These are phyloP conservation scores for Globisporangium spinosum DNA, from an alignment of 352 stramenopile genomes.

Conservation along the genomic window DNA sequence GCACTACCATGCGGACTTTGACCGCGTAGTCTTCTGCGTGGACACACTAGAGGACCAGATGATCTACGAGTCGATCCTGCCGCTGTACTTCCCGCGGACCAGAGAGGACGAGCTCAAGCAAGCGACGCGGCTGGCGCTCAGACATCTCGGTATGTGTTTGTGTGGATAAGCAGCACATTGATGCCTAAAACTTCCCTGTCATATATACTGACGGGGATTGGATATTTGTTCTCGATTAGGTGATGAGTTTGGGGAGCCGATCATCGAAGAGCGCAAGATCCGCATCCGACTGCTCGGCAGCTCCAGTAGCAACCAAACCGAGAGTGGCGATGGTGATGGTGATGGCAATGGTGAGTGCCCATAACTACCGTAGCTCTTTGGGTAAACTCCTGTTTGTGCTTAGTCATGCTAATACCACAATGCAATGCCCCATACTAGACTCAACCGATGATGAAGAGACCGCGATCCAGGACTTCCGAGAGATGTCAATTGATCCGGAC, in stretches of 20 bases:
- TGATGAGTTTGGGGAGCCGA: slow-evolving; percentile 67
- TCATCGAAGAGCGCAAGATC: slow-evolving; percentile 83
- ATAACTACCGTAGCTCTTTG: slow-evolving; percentile 6
- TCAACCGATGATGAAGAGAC: slow-evolving; percentile 33
- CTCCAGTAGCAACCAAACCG: slow-evolving; percentile 16
- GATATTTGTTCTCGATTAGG: slow-evolving; percentile 19
- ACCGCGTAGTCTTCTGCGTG: slow-evolving; percentile 64
- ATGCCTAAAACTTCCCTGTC: background rate
- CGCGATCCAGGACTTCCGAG: slow-evolving; percentile 49
- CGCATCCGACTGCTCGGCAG: slow-evolving; percentile 42
- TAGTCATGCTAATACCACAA: background rate
- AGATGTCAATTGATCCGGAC: slow-evolving; percentile 59
- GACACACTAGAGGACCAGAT: slow-evolving; percentile 57
- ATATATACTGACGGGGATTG: background rate
- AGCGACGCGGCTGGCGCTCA: slow-evolving; percentile 21
- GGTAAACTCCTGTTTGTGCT: background rate
- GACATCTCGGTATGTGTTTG: slow-evolving; percentile 35
- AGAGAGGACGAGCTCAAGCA: slow-evolving; percentile 29
- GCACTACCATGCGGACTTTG: slow-evolving; percentile 53
- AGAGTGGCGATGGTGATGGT: slow-evolving; percentile 12
- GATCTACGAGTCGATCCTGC: slow-evolving; percentile 58
- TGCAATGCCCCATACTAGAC: background rate
- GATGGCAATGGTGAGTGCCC: slow-evolving; percentile 18
- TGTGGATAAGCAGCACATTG: no score
- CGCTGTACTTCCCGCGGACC: slow-evolving; percentile 70